Evolutionary conservation across 2,329 filamentous ascomycete genomes (phyloP).

Genomic region (Beauveria caledonica): DNA sequence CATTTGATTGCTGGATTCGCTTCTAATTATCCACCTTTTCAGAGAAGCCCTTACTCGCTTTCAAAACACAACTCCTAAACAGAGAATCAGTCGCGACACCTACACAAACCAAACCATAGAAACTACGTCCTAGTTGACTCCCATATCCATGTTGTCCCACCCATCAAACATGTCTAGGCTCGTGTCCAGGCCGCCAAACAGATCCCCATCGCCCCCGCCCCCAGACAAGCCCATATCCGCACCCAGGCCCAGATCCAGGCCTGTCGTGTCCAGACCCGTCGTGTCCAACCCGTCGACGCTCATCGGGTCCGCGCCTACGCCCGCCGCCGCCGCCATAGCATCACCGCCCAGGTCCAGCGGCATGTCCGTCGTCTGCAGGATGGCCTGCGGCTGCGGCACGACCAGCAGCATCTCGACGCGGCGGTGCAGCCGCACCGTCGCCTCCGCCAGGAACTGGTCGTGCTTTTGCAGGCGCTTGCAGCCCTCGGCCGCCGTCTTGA

Average conservation of each 20-base stretch:
- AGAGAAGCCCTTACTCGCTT: neutral
- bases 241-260: conserved; percentile 31
- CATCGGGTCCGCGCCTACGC: conserved; percentile 30
- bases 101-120: neutral
- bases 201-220: conserved; percentile 28
- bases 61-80: neutral
- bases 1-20: no score
- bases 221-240: conserved; percentile 20
- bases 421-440: conserved; percentile 53
- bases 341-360: conserved; percentile 32
- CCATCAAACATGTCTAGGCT: conserved; percentile 38
- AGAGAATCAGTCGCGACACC: no score
- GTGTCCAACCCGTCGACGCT: conserved; percentile 27
- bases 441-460: conserved; percentile 52
- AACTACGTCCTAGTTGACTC: neutral
- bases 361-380: conserved; percentile 35
- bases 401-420: conserved; percentile 59
- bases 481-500: conserved; percentile 50
- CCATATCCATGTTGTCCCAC: conserved; percentile 29
- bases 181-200: conserved; percentile 31
- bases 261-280: conserved; percentile 20
- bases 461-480: conserved; percentile 47
- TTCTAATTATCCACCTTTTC: no score
- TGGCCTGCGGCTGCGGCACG: conserved; percentile 29
- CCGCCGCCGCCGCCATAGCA: conserved; percentile 13